A percentile compares a stretch with the other conserved stretches of the same genome.
phyloP scores from a whole-genome alignment of 2,329 filamentous ascomycete genomes.

The Pyrenophora graminea region DNA sequence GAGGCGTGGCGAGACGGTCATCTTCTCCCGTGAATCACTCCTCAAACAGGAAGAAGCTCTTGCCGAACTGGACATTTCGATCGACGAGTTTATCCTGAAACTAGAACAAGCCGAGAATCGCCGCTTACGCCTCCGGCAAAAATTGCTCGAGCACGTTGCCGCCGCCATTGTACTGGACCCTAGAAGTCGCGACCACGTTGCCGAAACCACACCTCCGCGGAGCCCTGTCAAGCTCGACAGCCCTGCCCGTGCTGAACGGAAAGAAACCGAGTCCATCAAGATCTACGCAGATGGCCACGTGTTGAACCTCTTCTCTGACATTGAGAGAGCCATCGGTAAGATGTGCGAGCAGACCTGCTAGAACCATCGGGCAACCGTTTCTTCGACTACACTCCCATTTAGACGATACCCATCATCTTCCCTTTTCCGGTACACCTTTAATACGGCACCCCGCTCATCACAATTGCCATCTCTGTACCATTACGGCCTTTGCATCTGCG shows the following conservation, averaged over 20 bases:
- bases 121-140: slow-evolving; percentile 74
- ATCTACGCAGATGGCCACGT: slow-evolving; percentile 51
- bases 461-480: slow-evolving; percentile 26
- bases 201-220: slow-evolving; percentile 45
- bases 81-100: slow-evolving; percentile 80
- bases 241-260: slow-evolving; percentile 38
- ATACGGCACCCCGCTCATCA: slow-evolving; percentile 17
- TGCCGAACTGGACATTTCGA: slow-evolving; percentile 74
- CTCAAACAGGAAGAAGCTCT: slow-evolving; percentile 80
- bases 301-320: slow-evolving; percentile 48
- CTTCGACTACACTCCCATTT: slow-evolving; percentile 7
- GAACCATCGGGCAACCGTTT: slow-evolving; percentile 16
- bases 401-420: slow-evolving; percentile 14
- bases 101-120: slow-evolving; percentile 81
- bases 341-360: slow-evolving; percentile 50
- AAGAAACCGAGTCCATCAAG: slow-evolving; percentile 50
- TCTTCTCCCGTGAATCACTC: slow-evolving; percentile 74
- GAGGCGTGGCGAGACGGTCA: slow-evolving; percentile 69
- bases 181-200: slow-evolving; percentile 30
- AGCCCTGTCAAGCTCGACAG: slow-evolving; percentile 47
- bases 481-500: slow-evolving; percentile 34
- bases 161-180: slow-evolving; percentile 58
- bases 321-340: slow-evolving; percentile 48
- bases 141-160: slow-evolving; percentile 79
- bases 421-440: slow-evolving; percentile 28